Percentiles rank a stretch among this genome's conserved stretches.
Conservation (phyloP, 2,329 filamentous ascomycete species). For the Verticillium klebahnii region DNA sequence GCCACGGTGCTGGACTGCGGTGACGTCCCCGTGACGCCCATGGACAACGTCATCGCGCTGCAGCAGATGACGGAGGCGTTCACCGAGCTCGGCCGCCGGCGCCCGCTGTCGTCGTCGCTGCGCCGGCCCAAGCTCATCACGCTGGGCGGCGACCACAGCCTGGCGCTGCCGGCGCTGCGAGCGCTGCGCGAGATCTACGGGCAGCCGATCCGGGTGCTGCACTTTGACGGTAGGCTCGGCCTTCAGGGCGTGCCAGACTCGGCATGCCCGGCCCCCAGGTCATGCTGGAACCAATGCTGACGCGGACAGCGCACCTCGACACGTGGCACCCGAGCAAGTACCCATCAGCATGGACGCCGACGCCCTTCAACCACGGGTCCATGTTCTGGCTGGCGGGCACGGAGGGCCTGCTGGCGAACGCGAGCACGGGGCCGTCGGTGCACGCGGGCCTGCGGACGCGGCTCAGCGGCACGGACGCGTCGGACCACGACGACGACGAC, state of each 20-base stretch:
- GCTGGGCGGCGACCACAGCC: conserved; percentile 68
- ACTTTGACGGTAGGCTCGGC: conserved; percentile 55
- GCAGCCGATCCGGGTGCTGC: conserved; percentile 62
- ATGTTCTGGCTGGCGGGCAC: conserved; percentile 88
- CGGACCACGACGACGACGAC: conserved; percentile 68
- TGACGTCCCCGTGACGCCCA: conserved; percentile 81
- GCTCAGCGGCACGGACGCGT: conserved; percentile 60
- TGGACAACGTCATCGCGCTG: conserved; percentile 79
- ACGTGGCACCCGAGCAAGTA: conserved; percentile 84
- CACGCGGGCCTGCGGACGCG: conserved; percentile 81
- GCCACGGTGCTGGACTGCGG: conserved; percentile 82
- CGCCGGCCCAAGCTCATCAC: conserved; percentile 56
- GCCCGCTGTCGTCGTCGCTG: conserved; percentile 25
- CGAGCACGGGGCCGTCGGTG: conserved; percentile 64
- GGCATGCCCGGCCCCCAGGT: too few relatives aligned
- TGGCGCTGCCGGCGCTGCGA: conserved; percentile 65
- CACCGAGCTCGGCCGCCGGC: conserved; percentile 54
- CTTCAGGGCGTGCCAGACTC: too few relatives aligned
- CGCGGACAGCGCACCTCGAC: conserved; percentile 60
- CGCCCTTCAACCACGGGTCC: conserved; percentile 79
- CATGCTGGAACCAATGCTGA: neutral
- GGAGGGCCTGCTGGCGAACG: conserved; percentile 74
- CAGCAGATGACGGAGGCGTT: conserved; percentile 82
- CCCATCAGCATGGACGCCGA: conserved; percentile 66
- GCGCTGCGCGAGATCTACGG: conserved; percentile 60